A percentile compares a stretch with the other conserved stretches of the same genome.
Evolutionary conservation across 306 rosid genomes (phyloP).

Genomic region (Parietaria judaica): DNA sequence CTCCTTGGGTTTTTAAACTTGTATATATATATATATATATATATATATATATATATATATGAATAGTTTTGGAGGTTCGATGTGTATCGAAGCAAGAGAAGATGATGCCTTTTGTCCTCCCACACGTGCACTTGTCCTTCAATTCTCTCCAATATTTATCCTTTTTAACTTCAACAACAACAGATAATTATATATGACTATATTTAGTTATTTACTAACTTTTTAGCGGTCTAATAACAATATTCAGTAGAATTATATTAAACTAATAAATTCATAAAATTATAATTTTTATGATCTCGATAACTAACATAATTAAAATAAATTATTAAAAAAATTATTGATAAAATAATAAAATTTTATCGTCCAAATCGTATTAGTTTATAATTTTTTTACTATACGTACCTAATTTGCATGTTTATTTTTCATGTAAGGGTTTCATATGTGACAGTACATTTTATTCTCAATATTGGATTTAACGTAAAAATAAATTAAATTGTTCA

Average conservation of each 20-base stretch:
- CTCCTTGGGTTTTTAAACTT: neutral
- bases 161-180: neutral
- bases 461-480: too few species aligned
- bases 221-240: neutral
- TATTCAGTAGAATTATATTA: too few species aligned
- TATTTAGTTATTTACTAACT: neutral
- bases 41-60: neutral
- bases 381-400: neutral
- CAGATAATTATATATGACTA: neutral
- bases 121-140: conserved; percentile 16
- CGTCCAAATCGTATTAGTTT: too few species aligned
- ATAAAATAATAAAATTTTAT: too few species aligned
- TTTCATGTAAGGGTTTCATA: too few species aligned
- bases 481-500: too few species aligned
- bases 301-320: too few species aligned
- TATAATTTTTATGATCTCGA: too few species aligned
- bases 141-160: neutral
- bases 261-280: too few species aligned
- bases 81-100: conserved; percentile 13
- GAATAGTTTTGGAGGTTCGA: conserved; percentile 1
- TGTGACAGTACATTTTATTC: too few species aligned
- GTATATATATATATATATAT: neutral
- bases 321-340: too few species aligned
- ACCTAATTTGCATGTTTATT: neutral
- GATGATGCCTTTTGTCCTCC: conserved; percentile 12